Evolutionary conservation across 2,329 filamentous ascomycete genomes (phyloP).

Genomic region (Colletotrichum sp.): DNA sequence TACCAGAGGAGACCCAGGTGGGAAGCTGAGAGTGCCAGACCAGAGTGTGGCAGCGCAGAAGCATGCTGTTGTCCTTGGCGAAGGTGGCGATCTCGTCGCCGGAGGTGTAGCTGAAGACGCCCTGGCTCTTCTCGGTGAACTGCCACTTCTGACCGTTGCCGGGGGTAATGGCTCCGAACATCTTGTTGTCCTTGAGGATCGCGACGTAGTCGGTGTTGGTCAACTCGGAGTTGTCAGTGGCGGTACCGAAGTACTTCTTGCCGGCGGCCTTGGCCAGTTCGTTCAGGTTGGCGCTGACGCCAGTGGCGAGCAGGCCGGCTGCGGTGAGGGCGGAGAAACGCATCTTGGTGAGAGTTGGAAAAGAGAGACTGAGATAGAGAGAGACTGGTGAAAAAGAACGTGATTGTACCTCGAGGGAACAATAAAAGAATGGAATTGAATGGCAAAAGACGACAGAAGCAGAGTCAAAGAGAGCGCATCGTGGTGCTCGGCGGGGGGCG

Average conservation of each 20-base stretch:
- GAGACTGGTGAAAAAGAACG: neutral
- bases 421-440: constrained; percentile 1
- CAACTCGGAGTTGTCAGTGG: constrained; percentile 59
- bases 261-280: constrained; percentile 29
- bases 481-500: neutral
- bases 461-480: neutral
- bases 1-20: constrained; percentile 42
- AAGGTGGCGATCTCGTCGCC: constrained; percentile 61
- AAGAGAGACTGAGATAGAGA: neutral
- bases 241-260: constrained; percentile 66
- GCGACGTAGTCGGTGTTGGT: constrained; percentile 59
- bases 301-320: constrained; percentile 17
- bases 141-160: constrained; percentile 71
- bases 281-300: constrained; percentile 38
- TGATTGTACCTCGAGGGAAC: neutral
- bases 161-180: constrained; percentile 70
- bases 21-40: constrained; percentile 50
- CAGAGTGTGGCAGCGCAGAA: constrained; percentile 56
- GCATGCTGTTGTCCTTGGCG: constrained; percentile 16
- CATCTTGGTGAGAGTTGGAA: neutral
- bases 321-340: constrained; percentile 12
- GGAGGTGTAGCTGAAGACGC: constrained; percentile 60
- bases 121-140: constrained; percentile 60
- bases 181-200: constrained; percentile 60
- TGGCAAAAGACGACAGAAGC: neutral